Percentiles rank a stretch among this genome's conserved stretches.
These are phyloP conservation scores for Fusarium secorum DNA, from an alignment of 2,329 filamentous ascomycete species.

Conservation along the genomic window DNA sequence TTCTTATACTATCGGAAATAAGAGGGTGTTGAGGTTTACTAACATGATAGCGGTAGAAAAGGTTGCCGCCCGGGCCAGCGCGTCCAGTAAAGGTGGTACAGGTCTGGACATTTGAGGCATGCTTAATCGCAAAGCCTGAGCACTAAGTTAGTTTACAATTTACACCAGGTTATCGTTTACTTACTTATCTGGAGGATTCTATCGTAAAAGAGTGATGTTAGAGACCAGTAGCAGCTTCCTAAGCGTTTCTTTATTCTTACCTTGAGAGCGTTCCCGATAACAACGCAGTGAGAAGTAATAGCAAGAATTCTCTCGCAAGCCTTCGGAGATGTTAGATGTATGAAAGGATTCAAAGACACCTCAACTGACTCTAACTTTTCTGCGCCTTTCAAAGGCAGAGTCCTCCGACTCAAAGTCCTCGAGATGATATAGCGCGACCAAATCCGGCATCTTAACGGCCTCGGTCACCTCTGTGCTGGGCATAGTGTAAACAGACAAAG, in stretches of 20 bases:
- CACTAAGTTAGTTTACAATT: accelerated
- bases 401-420: not conserved
- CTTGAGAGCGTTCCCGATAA: not conserved
- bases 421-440: not conserved
- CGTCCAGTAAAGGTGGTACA: not conserved
- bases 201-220: accelerated
- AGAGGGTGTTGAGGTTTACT: not conserved
- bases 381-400: not conserved
- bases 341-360: not conserved
- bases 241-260: not conserved
- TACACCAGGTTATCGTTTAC: accelerated
- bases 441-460: accelerated
- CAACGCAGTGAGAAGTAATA: accelerated
- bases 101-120: not conserved
- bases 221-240: accelerated
- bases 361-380: not conserved
- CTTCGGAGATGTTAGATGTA: not conserved
- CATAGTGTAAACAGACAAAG: not conserved
- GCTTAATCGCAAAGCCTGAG: not conserved
- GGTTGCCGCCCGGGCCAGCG: not conserved
- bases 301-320: not conserved
- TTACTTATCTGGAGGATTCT: not conserved
- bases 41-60: not conserved
- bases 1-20: not conserved
- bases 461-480: not conserved